phyloP scores from a whole-genome alignment of 345 rosid genomes.

The Mercurialis annua region DNA sequence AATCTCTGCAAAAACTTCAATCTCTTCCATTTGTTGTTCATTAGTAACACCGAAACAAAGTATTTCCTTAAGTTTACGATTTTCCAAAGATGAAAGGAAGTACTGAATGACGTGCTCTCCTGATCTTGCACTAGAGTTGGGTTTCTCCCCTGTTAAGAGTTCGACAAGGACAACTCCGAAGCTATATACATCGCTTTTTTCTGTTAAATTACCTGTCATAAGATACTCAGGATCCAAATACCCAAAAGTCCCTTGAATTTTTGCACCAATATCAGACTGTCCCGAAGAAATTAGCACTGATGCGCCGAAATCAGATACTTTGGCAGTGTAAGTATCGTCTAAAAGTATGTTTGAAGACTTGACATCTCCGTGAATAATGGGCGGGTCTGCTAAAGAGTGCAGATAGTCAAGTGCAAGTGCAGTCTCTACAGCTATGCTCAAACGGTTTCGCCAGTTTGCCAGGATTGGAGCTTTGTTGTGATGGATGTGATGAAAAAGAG shows the following conservation, averaged over 20 bases:
- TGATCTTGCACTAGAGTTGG: background rate
- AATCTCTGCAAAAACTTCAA: constrained; percentile 21
- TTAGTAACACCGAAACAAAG: constrained; percentile 3
- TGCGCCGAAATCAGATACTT: constrained; percentile 38
- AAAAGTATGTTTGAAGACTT: constrained; percentile 33
- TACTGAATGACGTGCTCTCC: constrained; percentile 18
- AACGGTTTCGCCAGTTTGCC: constrained; percentile 21
- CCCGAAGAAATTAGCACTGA: constrained; percentile 24
- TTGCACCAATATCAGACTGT: constrained; percentile 6
- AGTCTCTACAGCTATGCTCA: constrained; percentile 25
- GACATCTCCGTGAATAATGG: constrained; percentile 37
- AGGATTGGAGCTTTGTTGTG: constrained; percentile 11
- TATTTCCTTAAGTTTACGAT: background rate
- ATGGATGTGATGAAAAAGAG: constrained; percentile 23
- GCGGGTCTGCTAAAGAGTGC: constrained; percentile 35
- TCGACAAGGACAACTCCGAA: constrained; percentile 37
- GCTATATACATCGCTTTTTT: constrained; percentile 36
- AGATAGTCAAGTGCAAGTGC: constrained; percentile 35
- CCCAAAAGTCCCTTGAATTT: constrained; percentile 30
- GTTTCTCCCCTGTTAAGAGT: constrained; percentile 29
- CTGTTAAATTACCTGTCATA: constrained; percentile 21
- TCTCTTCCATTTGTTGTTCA: constrained; percentile 20
- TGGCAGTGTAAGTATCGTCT: constrained; percentile 25
- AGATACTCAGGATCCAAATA: constrained; percentile 40
- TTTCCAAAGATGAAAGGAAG: constrained; percentile 16